Conservation (phyloP, 345 rosid species). For the Hevea brasiliensis region DNA sequence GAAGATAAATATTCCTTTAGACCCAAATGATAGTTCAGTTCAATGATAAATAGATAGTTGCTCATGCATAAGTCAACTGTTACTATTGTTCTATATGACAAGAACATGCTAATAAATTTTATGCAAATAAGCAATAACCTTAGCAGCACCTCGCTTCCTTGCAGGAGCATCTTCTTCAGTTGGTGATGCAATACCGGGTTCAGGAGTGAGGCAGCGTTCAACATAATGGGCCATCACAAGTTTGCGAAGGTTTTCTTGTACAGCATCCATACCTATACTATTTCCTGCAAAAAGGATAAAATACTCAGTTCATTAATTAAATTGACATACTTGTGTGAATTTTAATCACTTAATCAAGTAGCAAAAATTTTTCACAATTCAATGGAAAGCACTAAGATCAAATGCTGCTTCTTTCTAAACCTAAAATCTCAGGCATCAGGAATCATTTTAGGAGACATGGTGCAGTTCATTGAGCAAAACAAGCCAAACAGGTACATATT, state of each 20-base stretch:
- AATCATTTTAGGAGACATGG: too few species aligned
- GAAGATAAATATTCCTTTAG: neutral
- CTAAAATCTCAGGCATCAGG: too few species aligned
- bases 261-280: constrained; percentile 32
- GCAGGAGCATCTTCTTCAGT: constrained; percentile 47
- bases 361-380: too few species aligned
- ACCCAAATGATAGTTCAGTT: neutral
- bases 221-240: constrained; percentile 62
- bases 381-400: too few species aligned
- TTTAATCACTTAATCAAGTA: too few species aligned
- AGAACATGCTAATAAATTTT: constrained; percentile 14
- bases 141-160: constrained; percentile 56
- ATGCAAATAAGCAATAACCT: constrained; percentile 49
- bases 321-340: too few species aligned
- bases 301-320: too few species aligned
- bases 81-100: neutral
- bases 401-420: too few species aligned
- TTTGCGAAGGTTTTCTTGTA: constrained; percentile 49
- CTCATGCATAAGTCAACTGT: neutral
- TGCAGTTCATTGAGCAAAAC: too few species aligned
- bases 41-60: neutral
- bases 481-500: too few species aligned
- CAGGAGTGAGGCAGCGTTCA: constrained; percentile 78
- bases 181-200: constrained; percentile 56
- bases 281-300: constrained; percentile 26